Percentiles rank a stretch among this genome's conserved stretches.
These are phyloP conservation scores for Suillus clintonianus DNA, from an alignment of 768 basidiomycete species.

Conservation along the genomic window DNA sequence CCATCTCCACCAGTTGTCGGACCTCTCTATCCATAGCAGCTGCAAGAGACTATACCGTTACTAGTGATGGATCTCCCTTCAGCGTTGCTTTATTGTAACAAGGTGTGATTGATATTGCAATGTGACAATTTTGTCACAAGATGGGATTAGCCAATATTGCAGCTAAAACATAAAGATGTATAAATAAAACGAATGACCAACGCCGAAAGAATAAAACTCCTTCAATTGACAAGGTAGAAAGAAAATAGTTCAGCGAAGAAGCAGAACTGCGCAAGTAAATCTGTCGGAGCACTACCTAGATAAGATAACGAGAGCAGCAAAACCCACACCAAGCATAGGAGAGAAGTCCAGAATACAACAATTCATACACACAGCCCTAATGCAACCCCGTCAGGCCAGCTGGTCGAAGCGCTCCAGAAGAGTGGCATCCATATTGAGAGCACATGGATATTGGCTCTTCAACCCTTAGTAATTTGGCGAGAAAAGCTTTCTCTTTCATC, in stretches of 20 bases:
- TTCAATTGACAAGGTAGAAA: background rate
- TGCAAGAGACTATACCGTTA: background rate
- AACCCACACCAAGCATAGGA: conserved; percentile 17
- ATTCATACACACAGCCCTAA: conserved; percentile 21
- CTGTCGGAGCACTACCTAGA: background rate
- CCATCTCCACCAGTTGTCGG: conserved; percentile 67
- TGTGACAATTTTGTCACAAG: conserved; percentile 1
- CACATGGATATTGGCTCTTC: conserved; percentile 2
- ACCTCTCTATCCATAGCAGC: conserved; percentile 53
- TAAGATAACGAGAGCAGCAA: conserved; percentile 7
- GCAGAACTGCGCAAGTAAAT: conserved; percentile 8
- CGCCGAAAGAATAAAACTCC: conserved; percentile 7
- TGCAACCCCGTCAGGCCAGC: conserved; percentile 29
- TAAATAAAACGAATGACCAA: conserved; percentile 14
- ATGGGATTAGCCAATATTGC: background rate
- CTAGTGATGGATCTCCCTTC: background rate
- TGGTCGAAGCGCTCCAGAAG: conserved; percentile 17
- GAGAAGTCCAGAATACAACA: conserved; percentile 24
- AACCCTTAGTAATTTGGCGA: conserved; percentile 26
- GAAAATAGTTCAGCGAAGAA: conserved; percentile 7
- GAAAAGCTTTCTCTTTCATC: conserved; percentile 30
- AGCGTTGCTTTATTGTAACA: conserved; percentile 18
- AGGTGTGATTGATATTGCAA: background rate
- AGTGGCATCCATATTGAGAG: conserved; percentile 1
- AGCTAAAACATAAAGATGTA: conserved; percentile 13